A percentile compares a stretch with the other conserved stretches of the same genome.
Conservation (phyloP, 768 basidiomycete genomes). For the Lactarius tabidus region DNA sequence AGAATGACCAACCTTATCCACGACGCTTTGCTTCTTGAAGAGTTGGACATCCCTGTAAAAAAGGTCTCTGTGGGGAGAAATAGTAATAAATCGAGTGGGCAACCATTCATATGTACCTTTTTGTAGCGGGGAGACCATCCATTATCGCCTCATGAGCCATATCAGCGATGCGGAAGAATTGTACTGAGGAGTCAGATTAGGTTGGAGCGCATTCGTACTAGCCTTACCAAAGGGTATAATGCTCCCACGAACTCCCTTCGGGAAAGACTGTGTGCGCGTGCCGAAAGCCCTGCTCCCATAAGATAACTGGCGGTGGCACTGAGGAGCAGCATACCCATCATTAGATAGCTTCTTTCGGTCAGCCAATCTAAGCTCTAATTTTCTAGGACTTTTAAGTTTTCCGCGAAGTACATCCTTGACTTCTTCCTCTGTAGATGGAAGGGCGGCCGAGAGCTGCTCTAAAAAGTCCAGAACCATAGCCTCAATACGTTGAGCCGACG, state of each 20-base stretch:
- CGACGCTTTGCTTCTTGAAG: conserved; percentile 72
- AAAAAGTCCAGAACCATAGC: conserved; percentile 14
- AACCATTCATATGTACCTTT: conserved; percentile 15
- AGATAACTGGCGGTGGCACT: not conserved
- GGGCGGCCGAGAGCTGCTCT: conserved; percentile 14
- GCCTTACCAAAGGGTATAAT: conserved; percentile 40
- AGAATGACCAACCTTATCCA: conserved; percentile 57
- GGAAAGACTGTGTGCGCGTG: conserved; percentile 37
- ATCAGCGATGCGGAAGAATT: conserved; percentile 62
- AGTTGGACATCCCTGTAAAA: conserved; percentile 82
- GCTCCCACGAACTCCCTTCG: conserved; percentile 36
- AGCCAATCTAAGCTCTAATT: conserved; percentile 35
- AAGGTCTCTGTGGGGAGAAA: conserved; percentile 55
- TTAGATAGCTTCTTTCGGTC: conserved; percentile 35
- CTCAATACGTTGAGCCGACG: conserved; percentile 18
- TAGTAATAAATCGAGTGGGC: not conserved
- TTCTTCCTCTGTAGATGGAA: conserved; percentile 17
- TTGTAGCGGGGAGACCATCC: conserved; percentile 42
- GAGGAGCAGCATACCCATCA: conserved; percentile 32
- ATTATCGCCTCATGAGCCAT: conserved; percentile 64
- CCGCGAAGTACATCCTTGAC: not conserved
- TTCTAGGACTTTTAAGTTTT: conserved; percentile 22
- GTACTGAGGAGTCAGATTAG: conserved; percentile 44
- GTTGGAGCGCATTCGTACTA: not conserved
- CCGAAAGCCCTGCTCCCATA: conserved; percentile 22